These are phyloP conservation scores for Verticillium nubilum DNA, from an alignment of 2,329 filamentous ascomycete genomes.

Conservation along the genomic window DNA sequence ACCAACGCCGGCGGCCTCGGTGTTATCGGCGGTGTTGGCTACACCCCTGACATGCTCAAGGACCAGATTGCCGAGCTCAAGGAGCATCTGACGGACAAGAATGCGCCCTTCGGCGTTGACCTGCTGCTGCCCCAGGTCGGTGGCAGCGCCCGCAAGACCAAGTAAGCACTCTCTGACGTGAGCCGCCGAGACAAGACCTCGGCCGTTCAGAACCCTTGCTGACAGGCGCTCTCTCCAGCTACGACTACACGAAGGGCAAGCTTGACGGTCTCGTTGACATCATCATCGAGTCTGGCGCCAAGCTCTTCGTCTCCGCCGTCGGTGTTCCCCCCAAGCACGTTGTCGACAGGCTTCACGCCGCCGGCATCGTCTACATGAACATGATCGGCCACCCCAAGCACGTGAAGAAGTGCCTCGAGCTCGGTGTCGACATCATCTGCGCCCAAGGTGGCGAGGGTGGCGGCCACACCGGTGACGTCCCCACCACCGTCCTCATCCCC, in stretches of 20 bases:
- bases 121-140: constrained; percentile 91
- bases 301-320: constrained; percentile 94
- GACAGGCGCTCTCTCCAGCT: constrained; percentile 49
- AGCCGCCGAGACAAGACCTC: background rate
- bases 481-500: constrained; percentile 88
- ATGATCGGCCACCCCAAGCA: constrained; percentile 99
- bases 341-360: constrained; percentile 83
- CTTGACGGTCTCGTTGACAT: constrained; percentile 85
- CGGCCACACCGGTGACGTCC: constrained; percentile 91
- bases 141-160: constrained; percentile 90
- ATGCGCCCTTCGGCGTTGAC: constrained; percentile 91
- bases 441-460: constrained; percentile 97
- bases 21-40: constrained; percentile 92
- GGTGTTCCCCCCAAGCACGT: constrained; percentile 85
- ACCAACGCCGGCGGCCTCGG: constrained; percentile 95
- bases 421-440: constrained; percentile 94
- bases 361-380: constrained; percentile 96
- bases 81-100: constrained; percentile 81
- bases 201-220: background rate
- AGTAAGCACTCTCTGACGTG: too few species aligned
- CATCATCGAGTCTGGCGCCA: constrained; percentile 85
- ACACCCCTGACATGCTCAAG: constrained; percentile 93
- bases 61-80: constrained; percentile 96
- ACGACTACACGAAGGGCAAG: constrained; percentile 99
- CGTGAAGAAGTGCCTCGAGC: constrained; percentile 89